Evolutionary conservation across 2,329 filamentous ascomycete genomes (phyloP), one percentile per base, ranked within the genome.

Genomic region (Macroventuria anomochaeta): DNA sequence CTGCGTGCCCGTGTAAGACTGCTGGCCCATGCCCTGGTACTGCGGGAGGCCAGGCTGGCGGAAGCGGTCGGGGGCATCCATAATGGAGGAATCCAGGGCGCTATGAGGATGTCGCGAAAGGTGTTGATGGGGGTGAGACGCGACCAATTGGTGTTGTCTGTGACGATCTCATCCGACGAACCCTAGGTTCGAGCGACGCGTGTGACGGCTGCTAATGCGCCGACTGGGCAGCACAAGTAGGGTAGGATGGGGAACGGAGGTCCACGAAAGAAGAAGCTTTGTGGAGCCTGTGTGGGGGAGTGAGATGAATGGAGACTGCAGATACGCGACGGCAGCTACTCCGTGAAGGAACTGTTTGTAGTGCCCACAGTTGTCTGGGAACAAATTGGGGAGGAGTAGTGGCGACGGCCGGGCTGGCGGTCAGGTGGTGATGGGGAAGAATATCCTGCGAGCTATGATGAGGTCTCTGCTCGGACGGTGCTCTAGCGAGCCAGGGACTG

Each of bases 221-320:
- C 51, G 59, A 58, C 63, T 63, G 57, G 59, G 56, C 64, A 60
- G 63, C 61, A 65, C 57, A 64, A 58, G 46, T 44, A 58, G 57
- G 59, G 63, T 52, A 55, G 59, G 57, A 61, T 63, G 61, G 59
- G 63, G 57, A 63, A 62, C 55, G 62, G 61, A 62, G 64, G 65
- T 57, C 64, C 60, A 62, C 63, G 62, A 62, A 57, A 60, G 52
- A 55, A 59, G 61, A 66, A 66, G 64, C 55, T 70, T 69, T 69
- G 66, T 68, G 70, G 71, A 70, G 63, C 67, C 48, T 64, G 59
- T 64, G 70, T 70, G 68, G 70, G 67, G 66, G 64, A 67, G 58
- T 61, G 62, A 52, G 52, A 46, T 55, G 55, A 49, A 58, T 53
- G 59, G 44, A 48, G 44, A 54, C 39, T 29, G 63, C 58, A 40